These are phyloP conservation scores for Kwoniella sp. DNA, from an alignment of 768 basidiomycete species.

Conservation along the genomic window DNA sequence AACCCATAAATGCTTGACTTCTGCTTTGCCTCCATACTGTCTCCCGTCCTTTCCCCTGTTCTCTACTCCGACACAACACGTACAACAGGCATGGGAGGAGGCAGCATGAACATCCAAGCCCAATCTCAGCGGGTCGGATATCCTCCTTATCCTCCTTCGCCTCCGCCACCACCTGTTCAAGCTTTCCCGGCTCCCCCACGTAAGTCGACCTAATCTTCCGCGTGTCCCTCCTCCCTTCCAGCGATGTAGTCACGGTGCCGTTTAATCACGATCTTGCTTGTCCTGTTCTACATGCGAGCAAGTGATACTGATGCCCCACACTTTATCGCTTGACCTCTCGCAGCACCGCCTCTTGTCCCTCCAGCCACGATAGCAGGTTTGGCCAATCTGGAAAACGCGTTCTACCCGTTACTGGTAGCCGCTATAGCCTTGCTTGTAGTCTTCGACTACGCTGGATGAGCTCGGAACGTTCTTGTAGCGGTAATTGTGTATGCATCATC, in stretches of 20 bases:
- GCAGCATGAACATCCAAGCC: slow-evolving; percentile 5
- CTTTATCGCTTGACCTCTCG: no score
- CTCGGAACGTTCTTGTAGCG: neutral
- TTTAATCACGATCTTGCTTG: neutral
- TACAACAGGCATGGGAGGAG: neutral
- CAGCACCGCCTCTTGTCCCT: slow-evolving; percentile 12
- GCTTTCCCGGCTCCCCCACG: neutral
- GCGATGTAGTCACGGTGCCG: no score
- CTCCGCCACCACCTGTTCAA: slow-evolving; percentile 14
- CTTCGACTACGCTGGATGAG: slow-evolving; percentile 52
- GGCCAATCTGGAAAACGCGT: slow-evolving; percentile 50
- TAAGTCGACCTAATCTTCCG: slow-evolving; percentile 6
- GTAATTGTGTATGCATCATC: no score
- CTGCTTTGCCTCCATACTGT: no score
- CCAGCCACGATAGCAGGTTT: slow-evolving; percentile 26
- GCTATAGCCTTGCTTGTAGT: slow-evolving; percentile 54
- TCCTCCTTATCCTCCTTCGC: neutral
- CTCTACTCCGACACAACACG: no score
- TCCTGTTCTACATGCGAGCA: neutral
- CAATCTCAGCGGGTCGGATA: slow-evolving; percentile 14
- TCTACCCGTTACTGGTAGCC: slow-evolving; percentile 53
- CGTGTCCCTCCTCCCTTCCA: no score
- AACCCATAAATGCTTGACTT: no score
- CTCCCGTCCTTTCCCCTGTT: no score
- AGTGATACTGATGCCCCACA: no score